Evolutionary conservation across 257 asterid genomes (phyloP), one percentile per base, ranked within the genome.

Genomic region (Ilex aquifolium): DNA sequence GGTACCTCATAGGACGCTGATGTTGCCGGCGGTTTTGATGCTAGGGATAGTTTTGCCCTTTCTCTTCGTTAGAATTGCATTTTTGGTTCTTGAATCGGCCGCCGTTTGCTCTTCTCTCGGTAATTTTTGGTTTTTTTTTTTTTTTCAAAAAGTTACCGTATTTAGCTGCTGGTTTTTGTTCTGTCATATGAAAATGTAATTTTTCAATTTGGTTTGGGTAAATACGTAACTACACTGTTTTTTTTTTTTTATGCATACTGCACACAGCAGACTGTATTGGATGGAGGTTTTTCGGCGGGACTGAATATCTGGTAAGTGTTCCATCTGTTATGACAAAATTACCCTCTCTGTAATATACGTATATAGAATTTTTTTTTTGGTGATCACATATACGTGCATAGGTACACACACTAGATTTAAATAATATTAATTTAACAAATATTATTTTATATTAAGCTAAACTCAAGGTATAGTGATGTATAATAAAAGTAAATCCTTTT

Each of bases 251-350:
- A 21, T 21, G 27, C 27, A 21, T 21, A 21, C 27, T 21, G 27
- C 27, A 21, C 27, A 21, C 31, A 69, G 73, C 77, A 90, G 95
- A 81, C 52, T 90, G 95, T 66, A 65, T 85, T 74, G 75, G 80
- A 52, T 80, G 90, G 95, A 82, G 83, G 67, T 55, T 79, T 78
- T 85, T 82, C 75, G 90, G 95, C 84, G 97, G 92, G 83, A 80
- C 81, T 63, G 91, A 85, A 62, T 75, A 77, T 70, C 75, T 71
- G 87, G 97, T 90, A 74, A 60, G 30, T 63, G 5, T 14, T 7
- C 14, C 17, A 8, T 30, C 21, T 46, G 0, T 2, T 0, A 32
- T 73, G 5, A 14, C 56, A 42, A 42, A 7, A 42, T 6, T 6
- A 6, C 12, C 7, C 12, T 42, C 10, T 42, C 48, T 6, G 7